A percentile compares a stretch with the other conserved stretches of the same genome.
Conservation (phyloP, 225 moss, liverwort and hornwort species). For the Marchantia polymorpha region DNA sequence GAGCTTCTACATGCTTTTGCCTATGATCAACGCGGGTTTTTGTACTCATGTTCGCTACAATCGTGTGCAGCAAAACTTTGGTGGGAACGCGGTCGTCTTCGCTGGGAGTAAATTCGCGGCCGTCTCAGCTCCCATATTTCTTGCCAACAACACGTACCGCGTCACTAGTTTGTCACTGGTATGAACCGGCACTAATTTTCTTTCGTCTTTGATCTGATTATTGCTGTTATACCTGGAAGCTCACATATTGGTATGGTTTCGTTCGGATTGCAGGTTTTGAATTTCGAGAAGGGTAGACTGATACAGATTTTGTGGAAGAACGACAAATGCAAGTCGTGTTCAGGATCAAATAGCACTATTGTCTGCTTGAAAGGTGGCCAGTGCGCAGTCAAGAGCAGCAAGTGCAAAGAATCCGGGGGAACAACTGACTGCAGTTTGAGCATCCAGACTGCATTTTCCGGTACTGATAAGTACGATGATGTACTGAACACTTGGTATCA, state of each 20-base stretch:
- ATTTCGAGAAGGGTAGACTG: conserved; percentile 64
- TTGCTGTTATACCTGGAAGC: not conserved
- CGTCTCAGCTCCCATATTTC: conserved; percentile 56
- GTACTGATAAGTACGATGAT: conserved; percentile 54
- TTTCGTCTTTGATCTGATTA: not conserved
- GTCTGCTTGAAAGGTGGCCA: conserved; percentile 55
- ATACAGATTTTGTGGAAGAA: conserved; percentile 58
- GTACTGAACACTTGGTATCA: conserved; percentile 69
- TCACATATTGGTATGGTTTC: not conserved
- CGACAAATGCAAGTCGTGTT: conserved; percentile 60
- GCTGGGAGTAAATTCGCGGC: conserved; percentile 60
- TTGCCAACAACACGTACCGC: conserved; percentile 56
- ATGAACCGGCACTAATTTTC: not conserved
- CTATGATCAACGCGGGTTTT: too few species aligned
- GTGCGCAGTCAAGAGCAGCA: conserved; percentile 55
- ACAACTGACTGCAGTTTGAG: conserved; percentile 72
- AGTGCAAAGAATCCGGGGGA: conserved; percentile 47
- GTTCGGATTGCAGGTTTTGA: conserved; percentile 46
- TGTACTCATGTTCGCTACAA: not conserved
- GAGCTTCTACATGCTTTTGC: too few species aligned
- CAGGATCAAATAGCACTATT: conserved; percentile 41
- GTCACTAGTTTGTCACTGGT: conserved; percentile 74
- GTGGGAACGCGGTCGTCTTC: conserved; percentile 59
- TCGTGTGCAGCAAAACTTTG: conserved; percentile 49
- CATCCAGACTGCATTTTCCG: conserved; percentile 66